Conservation (phyloP, 306 rosid species). For the Dalbergia cultrata region DNA sequence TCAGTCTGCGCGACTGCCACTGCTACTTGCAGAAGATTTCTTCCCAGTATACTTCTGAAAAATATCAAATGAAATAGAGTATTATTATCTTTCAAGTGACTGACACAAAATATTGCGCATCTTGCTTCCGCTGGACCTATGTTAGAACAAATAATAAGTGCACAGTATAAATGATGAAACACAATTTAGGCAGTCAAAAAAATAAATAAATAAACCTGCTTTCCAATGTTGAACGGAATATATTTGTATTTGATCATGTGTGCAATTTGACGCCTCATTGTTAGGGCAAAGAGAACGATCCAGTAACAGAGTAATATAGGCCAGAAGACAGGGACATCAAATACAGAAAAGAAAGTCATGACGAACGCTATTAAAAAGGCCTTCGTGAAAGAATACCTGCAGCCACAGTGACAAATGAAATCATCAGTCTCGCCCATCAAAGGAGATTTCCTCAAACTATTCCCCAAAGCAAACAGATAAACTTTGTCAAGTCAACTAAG, state of each 20-base stretch:
- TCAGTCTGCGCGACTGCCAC: conserved; percentile 63
- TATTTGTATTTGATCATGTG: conserved; percentile 96
- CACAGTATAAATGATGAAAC: conserved; percentile 10
- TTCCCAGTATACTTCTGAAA: conserved; percentile 63
- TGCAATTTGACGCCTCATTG: conserved; percentile 93
- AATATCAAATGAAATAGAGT: background rate
- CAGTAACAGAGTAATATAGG: conserved; percentile 91
- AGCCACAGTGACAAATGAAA: conserved; percentile 36
- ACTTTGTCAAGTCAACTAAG: background rate
- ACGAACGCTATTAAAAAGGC: conserved; percentile 80
- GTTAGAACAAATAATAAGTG: background rate
- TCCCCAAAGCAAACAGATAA: conserved; percentile 9
- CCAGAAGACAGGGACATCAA: conserved; percentile 97
- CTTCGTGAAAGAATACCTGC: conserved; percentile 93
- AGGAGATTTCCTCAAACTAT: conserved; percentile 1
- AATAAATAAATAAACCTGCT: conserved; percentile 66
- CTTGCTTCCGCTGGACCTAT: conserved; percentile 12
- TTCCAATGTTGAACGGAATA: conserved; percentile 80
- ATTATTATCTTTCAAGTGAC: background rate
- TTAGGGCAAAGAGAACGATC: conserved; percentile 86
- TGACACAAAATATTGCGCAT: background rate
- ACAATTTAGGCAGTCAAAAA: background rate
- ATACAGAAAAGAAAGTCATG: conserved; percentile 91
- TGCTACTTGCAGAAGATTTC: conserved; percentile 56
- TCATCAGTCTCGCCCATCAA: conserved; percentile 15